Percentiles rank a stretch among this genome's conserved stretches.
Conservation (phyloP, 169 alveolate genomes). For the Babesia caballi region DNA sequence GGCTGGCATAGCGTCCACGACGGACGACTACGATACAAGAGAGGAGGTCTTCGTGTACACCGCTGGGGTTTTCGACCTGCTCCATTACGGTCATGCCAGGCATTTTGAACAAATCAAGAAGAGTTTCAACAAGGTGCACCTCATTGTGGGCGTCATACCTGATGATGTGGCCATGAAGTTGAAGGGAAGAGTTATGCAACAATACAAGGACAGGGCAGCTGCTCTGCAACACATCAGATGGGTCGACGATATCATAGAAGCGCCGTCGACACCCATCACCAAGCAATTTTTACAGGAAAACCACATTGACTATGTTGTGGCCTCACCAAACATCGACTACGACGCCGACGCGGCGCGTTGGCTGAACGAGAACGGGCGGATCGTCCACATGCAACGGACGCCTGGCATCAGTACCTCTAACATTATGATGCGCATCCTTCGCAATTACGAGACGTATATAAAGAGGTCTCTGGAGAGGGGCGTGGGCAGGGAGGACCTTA, state of each 20-base stretch:
- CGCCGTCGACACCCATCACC: slow-evolving; percentile 91
- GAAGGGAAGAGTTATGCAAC: slow-evolving; percentile 93
- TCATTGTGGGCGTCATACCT: slow-evolving; percentile 94
- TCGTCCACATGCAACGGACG: slow-evolving; percentile 87
- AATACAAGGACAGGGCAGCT: slow-evolving; percentile 89
- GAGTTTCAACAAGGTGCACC: slow-evolving; percentile 84
- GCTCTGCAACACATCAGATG: slow-evolving; percentile 91
- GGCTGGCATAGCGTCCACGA: neutral
- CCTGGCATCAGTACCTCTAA: slow-evolving; percentile 95
- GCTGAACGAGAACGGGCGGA: slow-evolving; percentile 85
- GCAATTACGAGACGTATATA: slow-evolving; percentile 92
- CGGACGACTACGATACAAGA: slow-evolving; percentile 25
- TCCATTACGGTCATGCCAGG: slow-evolving; percentile 95
- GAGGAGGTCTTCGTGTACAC: slow-evolving; percentile 69
- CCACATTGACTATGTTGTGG: slow-evolving; percentile 89
- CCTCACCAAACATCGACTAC: slow-evolving; percentile 57
- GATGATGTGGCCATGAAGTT: slow-evolving; percentile 89
- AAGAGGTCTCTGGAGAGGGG: slow-evolving; percentile 92
- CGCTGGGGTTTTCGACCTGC: slow-evolving; percentile 94
- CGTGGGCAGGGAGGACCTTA: slow-evolving; percentile 88
- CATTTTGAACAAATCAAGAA: slow-evolving; percentile 94
- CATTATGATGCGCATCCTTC: slow-evolving; percentile 88
- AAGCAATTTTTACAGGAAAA: slow-evolving; percentile 84
- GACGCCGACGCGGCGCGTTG: slow-evolving; percentile 77
- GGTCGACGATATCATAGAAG: slow-evolving; percentile 95